Conservation (phyloP, 306 rosid genomes). For the Prunus padus region DNA sequence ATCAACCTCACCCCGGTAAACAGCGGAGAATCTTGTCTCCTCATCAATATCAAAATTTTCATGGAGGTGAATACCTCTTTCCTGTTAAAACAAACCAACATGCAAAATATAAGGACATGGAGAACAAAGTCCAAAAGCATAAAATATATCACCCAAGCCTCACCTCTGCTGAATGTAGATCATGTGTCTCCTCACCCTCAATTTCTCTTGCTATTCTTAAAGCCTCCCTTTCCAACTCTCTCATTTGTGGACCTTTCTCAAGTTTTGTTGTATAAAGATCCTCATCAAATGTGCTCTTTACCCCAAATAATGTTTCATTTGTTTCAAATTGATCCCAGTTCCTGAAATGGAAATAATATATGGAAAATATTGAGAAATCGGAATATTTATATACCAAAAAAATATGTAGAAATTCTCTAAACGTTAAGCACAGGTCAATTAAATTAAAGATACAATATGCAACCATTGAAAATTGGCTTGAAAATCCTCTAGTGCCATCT, state of each 20-base stretch:
- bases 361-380: background rate
- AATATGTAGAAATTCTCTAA: background rate
- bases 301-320: constrained; percentile 81
- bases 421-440: background rate
- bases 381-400: too few relatives aligned
- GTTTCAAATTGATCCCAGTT: constrained; percentile 96
- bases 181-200: constrained; percentile 92
- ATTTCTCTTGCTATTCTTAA: constrained; percentile 84
- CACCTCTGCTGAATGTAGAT: constrained; percentile 95
- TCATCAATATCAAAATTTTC: constrained; percentile 74
- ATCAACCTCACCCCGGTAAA: constrained; percentile 66
- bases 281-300: constrained; percentile 85
- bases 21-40: constrained; percentile 93
- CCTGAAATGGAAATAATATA: constrained; percentile 38
- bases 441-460: background rate
- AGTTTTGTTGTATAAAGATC: constrained; percentile 90
- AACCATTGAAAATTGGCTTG: background rate
- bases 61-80: constrained; percentile 63
- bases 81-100: constrained; percentile 58
- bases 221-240: constrained; percentile 80
- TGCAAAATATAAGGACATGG: constrained; percentile 18
- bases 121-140: constrained; percentile 1
- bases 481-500: background rate
- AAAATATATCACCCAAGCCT: constrained; percentile 29
- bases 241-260: constrained; percentile 74